phyloP scores from a whole-genome alignment of 805 yeast species.

The Ogataea philodendri region DNA sequence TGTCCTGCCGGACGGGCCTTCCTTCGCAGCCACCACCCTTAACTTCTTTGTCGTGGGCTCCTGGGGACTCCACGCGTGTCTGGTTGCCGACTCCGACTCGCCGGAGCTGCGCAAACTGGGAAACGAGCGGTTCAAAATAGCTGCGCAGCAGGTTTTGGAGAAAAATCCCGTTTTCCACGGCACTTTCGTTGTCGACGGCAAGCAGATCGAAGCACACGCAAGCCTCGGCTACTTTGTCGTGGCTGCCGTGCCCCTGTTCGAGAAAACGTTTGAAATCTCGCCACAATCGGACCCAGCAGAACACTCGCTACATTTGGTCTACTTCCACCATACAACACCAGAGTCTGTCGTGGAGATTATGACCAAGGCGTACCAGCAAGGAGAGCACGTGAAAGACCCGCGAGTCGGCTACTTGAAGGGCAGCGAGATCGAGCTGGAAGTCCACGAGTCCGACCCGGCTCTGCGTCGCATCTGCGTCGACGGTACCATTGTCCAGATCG shows the following conservation, averaged over 20 bases:
- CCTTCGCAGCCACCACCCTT: slow-evolving; percentile 15
- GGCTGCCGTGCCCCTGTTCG: slow-evolving; percentile 56
- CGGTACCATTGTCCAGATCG: slow-evolving; percentile 47
- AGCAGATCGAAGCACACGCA: slow-evolving; percentile 26
- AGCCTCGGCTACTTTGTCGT: slow-evolving; percentile 60
- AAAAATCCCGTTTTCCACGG: slow-evolving; percentile 55
- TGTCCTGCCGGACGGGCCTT: background rate
- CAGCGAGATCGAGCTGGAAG: slow-evolving; percentile 16
- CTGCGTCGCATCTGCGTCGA: slow-evolving; percentile 64
- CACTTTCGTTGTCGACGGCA: slow-evolving; percentile 7
- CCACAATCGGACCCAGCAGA: slow-evolving; percentile 52
- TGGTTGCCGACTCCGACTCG: slow-evolving; percentile 77
- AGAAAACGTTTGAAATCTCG: slow-evolving; percentile 59
- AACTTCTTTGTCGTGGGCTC: slow-evolving; percentile 65
- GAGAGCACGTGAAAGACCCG: slow-evolving; percentile 49
- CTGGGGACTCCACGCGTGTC: slow-evolving; percentile 83
- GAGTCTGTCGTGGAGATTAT: slow-evolving; percentile 51
- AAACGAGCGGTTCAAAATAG: slow-evolving; percentile 61
- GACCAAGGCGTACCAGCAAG: slow-evolving; percentile 54
- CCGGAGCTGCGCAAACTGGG: slow-evolving; percentile 67
- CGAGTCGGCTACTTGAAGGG: slow-evolving; percentile 45
- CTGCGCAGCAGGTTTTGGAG: slow-evolving; percentile 56
- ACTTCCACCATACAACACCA: slow-evolving; percentile 39
- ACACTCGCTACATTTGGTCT: slow-evolving; percentile 43
- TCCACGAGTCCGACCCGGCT: slow-evolving; percentile 31